Conservation (phyloP, 306 rosid genomes). For the Rubus parviflorus region DNA sequence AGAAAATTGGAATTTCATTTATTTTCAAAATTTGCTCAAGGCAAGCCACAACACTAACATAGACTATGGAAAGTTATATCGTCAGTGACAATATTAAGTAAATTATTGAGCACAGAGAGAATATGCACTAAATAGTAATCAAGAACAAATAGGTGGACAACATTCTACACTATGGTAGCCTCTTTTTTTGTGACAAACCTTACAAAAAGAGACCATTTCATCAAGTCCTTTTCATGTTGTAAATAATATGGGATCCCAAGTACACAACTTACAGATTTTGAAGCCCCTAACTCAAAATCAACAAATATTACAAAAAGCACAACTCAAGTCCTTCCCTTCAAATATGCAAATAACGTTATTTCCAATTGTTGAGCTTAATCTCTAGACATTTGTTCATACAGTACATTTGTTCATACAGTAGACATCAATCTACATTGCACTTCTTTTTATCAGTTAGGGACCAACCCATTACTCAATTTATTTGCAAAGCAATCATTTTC, state of each 20-base stretch:
- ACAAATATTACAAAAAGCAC: background rate
- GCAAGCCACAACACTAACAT: background rate
- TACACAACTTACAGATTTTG: background rate
- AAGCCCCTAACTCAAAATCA: slow-evolving; percentile 3
- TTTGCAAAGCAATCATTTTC: background rate
- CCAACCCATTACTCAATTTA: background rate
- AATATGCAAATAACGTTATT: background rate
- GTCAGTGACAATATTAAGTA: background rate
- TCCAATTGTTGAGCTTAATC: background rate
- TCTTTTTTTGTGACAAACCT: background rate
- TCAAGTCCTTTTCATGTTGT: background rate
- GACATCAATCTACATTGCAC: background rate
- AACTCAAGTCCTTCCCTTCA: background rate
- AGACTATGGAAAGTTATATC: slow-evolving; percentile 1
- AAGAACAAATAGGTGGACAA: background rate
- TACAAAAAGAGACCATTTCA: background rate
- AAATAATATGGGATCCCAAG: background rate
- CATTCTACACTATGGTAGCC: background rate
- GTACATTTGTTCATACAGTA: too few species aligned
- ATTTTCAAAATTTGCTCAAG: background rate
- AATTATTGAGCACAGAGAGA: background rate
- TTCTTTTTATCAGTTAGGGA: background rate
- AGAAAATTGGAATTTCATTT: background rate
- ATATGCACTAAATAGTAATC: background rate
- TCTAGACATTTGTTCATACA: background rate